Base-by-base conservation (phyloP, 225 moss, liverwort and hornwort genomes). In the Pseudoscleropodium purum region DNA sequence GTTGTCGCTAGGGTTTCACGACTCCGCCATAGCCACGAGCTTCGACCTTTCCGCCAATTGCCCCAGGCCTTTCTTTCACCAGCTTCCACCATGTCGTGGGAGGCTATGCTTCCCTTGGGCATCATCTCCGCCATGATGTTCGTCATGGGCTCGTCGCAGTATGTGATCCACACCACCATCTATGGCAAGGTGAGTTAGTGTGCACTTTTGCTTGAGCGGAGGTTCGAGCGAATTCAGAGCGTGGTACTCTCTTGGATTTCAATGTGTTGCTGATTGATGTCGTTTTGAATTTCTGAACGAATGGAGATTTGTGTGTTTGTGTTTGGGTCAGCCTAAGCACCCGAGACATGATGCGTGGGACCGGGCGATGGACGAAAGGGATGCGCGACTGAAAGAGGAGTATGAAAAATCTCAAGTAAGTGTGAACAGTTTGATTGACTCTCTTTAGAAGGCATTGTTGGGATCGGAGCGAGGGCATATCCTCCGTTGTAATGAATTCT, bases 321-420 rank as follows among this genome's bases (percentile, higher is more conserved):
- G 81, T 63, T 17, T 68, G 51, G 27, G 41, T 57, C 94, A 98
- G 98, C 98, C 98, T 25, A 98, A 97, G 94, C 97, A 98, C 92
- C 97, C 97, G 41, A 93, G 96, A 88, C 85, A 96, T 79, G 97
- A 98, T 88, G 88, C 90, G 27, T 97, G 98, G 97, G 98, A 98
- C 85, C 95, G 96, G 91, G 97, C 96, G 33, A 98, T 98, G 97
- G 95, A 92, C 82, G 90, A 94, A 73, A 91, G 98, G 85, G 98
- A 98, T 89, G 94, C 95, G 37, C 95, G 97, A 31, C 52, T 98
- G 61, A 95, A 95, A 70, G 94, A 92, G 84, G 98, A 97, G 89
- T 81, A 87, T 59, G 91, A 78, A 34, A 92, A 87, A 36, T 83
- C 92, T 34, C 89, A 87, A 89, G 92, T 92, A 81, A 91, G 92